Evolutionary conservation across 1,139 yeast species (phyloP).

Genomic region (Sugiyamaella japonica): DNA sequence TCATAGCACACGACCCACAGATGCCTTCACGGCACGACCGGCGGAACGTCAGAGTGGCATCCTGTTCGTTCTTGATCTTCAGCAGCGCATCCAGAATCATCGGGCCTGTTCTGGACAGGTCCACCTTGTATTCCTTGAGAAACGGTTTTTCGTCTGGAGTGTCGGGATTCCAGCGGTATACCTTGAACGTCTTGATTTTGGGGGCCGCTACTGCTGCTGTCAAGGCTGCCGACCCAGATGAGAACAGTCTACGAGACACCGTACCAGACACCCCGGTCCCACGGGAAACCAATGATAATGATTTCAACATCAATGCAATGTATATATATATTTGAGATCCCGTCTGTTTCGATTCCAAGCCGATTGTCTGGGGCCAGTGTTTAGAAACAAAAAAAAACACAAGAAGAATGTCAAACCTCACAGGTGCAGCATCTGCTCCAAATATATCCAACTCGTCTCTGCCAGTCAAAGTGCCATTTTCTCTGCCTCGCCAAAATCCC

Average conservation of each 20-base stretch:
- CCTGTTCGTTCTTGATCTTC: slow-evolving; percentile 95
- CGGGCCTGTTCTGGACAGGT: slow-evolving; percentile 92
- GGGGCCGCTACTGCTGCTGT: slow-evolving; percentile 41
- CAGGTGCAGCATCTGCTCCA: background rate
- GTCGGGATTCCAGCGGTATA: slow-evolving; percentile 99
- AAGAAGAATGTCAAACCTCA: background rate
- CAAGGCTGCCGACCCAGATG: slow-evolving; percentile 19
- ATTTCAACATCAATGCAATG: slow-evolving; percentile 6
- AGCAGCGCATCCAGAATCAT: slow-evolving; percentile 95
- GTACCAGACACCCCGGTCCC: background rate
- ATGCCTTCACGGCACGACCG: slow-evolving; percentile 99
- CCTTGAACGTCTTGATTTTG: slow-evolving; percentile 77
- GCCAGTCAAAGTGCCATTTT: background rate
- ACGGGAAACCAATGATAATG: slow-evolving; percentile 2
- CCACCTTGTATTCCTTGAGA: slow-evolving; percentile 79
- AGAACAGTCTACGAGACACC: slow-evolving; percentile 8
- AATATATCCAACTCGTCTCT: background rate
- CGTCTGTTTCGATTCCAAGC: background rate
- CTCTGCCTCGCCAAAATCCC: background rate
- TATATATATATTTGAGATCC: background rate
- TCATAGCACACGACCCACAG: slow-evolving; percentile 99
- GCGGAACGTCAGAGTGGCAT: slow-evolving; percentile 91
- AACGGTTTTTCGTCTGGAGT: slow-evolving; percentile 90
- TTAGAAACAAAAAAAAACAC: too few species aligned
- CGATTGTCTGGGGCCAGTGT: background rate